Evolutionary conservation across 2,329 filamentous ascomycete species (phyloP).

Genomic region (Pezicula neosporulosa): DNA sequence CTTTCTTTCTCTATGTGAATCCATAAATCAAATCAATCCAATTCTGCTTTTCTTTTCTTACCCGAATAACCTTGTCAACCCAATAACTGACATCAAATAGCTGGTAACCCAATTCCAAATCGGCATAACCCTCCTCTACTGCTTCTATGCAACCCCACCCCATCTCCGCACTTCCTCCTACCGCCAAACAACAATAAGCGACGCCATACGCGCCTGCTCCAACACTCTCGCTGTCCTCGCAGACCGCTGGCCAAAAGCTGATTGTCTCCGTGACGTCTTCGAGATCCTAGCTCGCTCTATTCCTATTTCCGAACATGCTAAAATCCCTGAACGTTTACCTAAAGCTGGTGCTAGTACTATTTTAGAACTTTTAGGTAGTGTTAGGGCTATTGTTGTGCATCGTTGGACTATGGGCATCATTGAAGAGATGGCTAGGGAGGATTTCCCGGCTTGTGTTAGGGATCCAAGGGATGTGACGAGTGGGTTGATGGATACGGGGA

Average conservation of each 20-base stretch:
- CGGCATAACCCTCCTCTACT: neutral
- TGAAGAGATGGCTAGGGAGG: neutral
- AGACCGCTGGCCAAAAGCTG: conserved; percentile 8
- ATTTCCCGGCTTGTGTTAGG: neutral
- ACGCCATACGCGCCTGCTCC: conserved; percentile 22
- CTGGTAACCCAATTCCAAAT: neutral
- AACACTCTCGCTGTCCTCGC: conserved; percentile 18
- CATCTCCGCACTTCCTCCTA: neutral
- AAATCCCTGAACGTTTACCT: neutral
- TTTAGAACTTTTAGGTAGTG: neutral
- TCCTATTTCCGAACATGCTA: neutral
- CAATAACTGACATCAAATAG: no score
- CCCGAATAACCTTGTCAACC: no score
- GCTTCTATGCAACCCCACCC: neutral
- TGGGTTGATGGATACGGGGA: no score
- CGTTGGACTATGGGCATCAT: neutral
- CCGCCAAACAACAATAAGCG: neutral
- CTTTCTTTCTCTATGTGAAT: neutral
- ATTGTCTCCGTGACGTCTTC: conserved; percentile 1
- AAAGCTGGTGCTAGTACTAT: neutral
- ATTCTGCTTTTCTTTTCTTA: no score
- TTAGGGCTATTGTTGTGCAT: neutral
- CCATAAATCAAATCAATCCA: no score
- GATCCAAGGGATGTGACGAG: no score
- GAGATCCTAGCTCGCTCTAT: conserved; percentile 15